phyloP scores from a whole-genome alignment of 148 eudicot species.

The Chenopodium formosanum region DNA sequence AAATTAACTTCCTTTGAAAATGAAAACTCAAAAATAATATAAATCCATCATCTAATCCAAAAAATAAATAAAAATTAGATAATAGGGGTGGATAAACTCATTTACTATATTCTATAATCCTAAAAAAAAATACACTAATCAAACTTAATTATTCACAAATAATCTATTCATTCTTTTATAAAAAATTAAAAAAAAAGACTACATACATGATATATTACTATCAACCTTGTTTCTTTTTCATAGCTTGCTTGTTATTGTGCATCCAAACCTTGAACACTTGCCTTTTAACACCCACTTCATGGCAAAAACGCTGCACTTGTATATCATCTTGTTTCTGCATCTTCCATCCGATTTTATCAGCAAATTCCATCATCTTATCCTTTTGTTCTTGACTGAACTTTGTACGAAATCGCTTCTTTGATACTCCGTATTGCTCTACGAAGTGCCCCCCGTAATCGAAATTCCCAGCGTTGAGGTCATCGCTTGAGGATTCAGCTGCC shows the following conservation, averaged over 20 bases:
- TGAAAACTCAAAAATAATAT: not conserved
- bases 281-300: conserved; percentile 30
- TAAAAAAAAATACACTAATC: conserved; percentile 5
- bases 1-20: not conserved
- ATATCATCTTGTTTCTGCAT: conserved; percentile 28
- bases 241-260: conserved; percentile 40
- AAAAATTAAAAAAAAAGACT: not conserved
- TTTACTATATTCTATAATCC: not conserved
- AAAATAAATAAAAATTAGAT: not conserved
- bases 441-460: not conserved
- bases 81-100: not conserved
- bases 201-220: not conserved
- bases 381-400: conserved; percentile 39
- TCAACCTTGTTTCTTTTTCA: conserved; percentile 13
- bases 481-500: conserved; percentile 69
- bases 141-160: conserved; percentile 8
- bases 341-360: conserved; percentile 37
- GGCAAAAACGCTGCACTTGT: conserved; percentile 24
- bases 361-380: conserved; percentile 37
- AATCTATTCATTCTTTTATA: not conserved
- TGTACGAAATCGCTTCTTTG: conserved; percentile 39
- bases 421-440: not conserved
- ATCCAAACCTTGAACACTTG: conserved; percentile 46
- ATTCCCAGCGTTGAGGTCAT: conserved; percentile 44
- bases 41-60: not conserved